phyloP scores from a whole-genome alignment of 139 green algal genomes.

The Ostreobium quekettii region DNA sequence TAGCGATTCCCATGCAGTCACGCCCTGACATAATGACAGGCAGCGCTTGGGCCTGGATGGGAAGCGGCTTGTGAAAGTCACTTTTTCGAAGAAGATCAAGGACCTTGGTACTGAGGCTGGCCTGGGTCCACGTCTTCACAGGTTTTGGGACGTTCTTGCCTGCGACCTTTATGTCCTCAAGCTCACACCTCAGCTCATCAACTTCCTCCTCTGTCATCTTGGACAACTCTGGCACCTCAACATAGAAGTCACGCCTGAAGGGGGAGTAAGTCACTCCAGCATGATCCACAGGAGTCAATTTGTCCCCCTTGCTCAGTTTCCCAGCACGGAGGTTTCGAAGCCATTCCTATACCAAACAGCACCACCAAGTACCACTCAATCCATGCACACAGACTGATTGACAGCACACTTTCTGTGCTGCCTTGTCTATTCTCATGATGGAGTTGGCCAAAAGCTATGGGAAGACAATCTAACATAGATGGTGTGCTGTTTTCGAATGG shows the following conservation, averaged over 20 bases:
- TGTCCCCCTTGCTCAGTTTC: conserved; percentile 84
- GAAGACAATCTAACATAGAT: neutral
- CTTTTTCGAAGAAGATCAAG: conserved; percentile 67
- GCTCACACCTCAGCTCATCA: conserved; percentile 49
- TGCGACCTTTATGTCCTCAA: conserved; percentile 77
- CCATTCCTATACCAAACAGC: conserved; percentile 46
- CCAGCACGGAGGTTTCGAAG: conserved; percentile 48
- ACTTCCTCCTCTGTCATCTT: conserved; percentile 64
- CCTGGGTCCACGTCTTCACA: conserved; percentile 75
- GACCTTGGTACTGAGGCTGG: conserved; percentile 60
- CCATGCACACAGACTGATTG: neutral
- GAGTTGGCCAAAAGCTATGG: neutral
- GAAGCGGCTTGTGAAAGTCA: conserved; percentile 74
- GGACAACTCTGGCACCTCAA: conserved; percentile 55
- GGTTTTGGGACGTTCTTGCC: conserved; percentile 83
- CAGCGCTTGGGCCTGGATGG: conserved; percentile 93
- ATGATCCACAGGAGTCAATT: conserved; percentile 77
- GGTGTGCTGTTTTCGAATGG: neutral
- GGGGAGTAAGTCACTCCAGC: conserved; percentile 51
- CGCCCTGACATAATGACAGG: conserved; percentile 93
- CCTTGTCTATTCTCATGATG: neutral
- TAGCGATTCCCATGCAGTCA: conserved; percentile 97
- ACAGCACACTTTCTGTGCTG: too few species aligned
- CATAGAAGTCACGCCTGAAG: conserved; percentile 32
- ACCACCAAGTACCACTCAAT: neutral